Evolutionary conservation across 2,329 filamentous ascomycete genomes (phyloP), one percentile per base, ranked within the genome.

Genomic region (Aspergillus flavus): DNA sequence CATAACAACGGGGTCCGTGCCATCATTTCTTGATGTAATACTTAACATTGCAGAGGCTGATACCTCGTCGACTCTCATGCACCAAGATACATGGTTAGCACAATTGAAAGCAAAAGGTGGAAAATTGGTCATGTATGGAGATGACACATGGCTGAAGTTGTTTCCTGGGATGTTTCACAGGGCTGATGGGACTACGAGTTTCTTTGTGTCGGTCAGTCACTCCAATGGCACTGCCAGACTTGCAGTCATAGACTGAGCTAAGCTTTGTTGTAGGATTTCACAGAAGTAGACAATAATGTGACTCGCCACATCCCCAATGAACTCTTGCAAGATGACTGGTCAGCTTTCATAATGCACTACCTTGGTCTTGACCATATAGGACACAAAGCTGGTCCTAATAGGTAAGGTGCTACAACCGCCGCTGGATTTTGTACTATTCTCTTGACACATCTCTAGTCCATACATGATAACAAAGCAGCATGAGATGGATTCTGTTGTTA

Each of bases 111-210:
- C 89, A 41, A 90, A 88, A 71, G 81, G 83, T 28, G 92, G 92
- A 23, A 93, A 92, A 72, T 84, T 98, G 66, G 83, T 97, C 75
- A 95, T 99, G 90, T 97, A 95, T 74, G 95, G 95, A 56, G 95
- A 99, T 73, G 95, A 99, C 76, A 99, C 95, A 23, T 99, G 95
- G 96, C 82, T 99, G 70, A 98, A 97, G 81, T 84, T 99, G 16
- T 99, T 99, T 72, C 95, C 95, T 0, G 88, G 86, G 19, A 93
- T 91, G 55, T 99, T 99, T 80, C 88, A 90, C 69, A 89, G 94
- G 46, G 84, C 89, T 57, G 96, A 99, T 78, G 95, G 96, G 55
- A 99, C 95, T 2, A 93, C 93, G 61, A 98, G 94, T 80, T 99
- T 99, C 78, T 99, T 98, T 78, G 95, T 99, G 71, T 93, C 95